These are phyloP conservation scores for Primulina huaijiensis DNA, from an alignment of 257 asterid species.

Conservation along the genomic window DNA sequence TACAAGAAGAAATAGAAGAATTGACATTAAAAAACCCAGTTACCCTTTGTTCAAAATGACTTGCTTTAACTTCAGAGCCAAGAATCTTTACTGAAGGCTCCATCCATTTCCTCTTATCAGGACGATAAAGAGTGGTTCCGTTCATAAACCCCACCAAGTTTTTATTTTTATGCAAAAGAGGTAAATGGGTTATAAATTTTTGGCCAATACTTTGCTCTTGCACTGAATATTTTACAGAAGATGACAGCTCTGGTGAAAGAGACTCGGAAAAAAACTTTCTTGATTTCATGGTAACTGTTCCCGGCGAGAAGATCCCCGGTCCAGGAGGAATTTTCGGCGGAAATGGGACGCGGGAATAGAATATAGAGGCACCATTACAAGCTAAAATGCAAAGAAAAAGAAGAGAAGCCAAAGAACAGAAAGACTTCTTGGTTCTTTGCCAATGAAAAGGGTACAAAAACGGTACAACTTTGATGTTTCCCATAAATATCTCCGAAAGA, in stretches of 20 bases:
- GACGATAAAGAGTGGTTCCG: conserved; percentile 24
- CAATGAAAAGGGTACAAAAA: conserved; percentile 34
- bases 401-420: conserved; percentile 45
- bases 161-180: conserved; percentile 41
- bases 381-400: conserved; percentile 53
- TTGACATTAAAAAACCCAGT: conserved; percentile 43
- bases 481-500: conserved; percentile 36
- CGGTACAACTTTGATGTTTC: conserved; percentile 18
- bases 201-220: conserved; percentile 33
- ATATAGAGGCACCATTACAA: conserved; percentile 51
- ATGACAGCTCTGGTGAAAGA: conserved; percentile 30
- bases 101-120: conserved; percentile 32
- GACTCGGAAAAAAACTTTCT: conserved; percentile 44
- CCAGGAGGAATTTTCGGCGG: conserved; percentile 37
- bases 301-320: conserved; percentile 39
- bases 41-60: conserved; percentile 54
- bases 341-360: conserved; percentile 49
- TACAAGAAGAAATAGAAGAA: conserved; percentile 41
- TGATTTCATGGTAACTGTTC: conserved; percentile 48
- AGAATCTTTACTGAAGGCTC: conserved; percentile 32
- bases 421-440: conserved; percentile 44
- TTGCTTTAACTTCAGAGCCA: conserved; percentile 24
- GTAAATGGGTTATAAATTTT: conserved; percentile 44
- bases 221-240: conserved; percentile 29
- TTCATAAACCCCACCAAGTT: conserved; percentile 38